Base-by-base conservation (phyloP, 2,329 filamentous ascomycete genomes). In the Fusarium nodosum region DNA sequence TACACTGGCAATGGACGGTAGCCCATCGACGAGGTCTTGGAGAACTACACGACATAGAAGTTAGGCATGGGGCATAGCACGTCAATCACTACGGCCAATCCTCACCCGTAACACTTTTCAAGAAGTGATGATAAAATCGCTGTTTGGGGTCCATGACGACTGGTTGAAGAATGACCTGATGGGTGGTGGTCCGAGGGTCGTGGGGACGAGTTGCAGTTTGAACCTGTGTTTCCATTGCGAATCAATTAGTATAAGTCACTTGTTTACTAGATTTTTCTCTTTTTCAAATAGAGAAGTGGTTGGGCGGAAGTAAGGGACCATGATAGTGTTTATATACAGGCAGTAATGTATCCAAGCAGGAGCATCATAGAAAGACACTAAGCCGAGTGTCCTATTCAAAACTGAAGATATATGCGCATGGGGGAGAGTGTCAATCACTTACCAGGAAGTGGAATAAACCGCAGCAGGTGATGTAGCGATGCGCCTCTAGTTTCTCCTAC, bases 91-190 rank as follows among this genome's bases (percentile, higher is more conserved):
- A 22, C 24, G 12, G 31, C 28, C 13, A 26, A 13, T n/a, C 33
- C 83, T 78, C 82, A 94, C 93, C 86, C 47, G 88, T 88, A 53
- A 92, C 88, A 79, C 92, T 90, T 73, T 90, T 86, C 71, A 93
- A 90, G 75, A 97, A 97, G 77, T 93, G 91, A 72, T 89, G 88
- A 78, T 95, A 94, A 82, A 97, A 97, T 38, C 88, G 88, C 76
- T 95, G 91, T 72, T 94, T 96, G 60, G 78, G 76, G 62, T 81
- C 78, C 79, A 81, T 80, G 55, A 55, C 74, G 42, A 60, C 67
- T 38, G 53, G 54, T 28, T 58, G 72, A 52, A 74, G 72, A 41
- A 72, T 73, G 44, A 69, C 56, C 51, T 71, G 68, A 61, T 75
- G 69, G 38, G 58, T 64, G 30, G 74, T 66, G 38, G 72, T 60